These are phyloP conservation scores for Schizophyllum commune DNA, from an alignment of 1,284 basidiomycete species.

Conservation along the genomic window DNA sequence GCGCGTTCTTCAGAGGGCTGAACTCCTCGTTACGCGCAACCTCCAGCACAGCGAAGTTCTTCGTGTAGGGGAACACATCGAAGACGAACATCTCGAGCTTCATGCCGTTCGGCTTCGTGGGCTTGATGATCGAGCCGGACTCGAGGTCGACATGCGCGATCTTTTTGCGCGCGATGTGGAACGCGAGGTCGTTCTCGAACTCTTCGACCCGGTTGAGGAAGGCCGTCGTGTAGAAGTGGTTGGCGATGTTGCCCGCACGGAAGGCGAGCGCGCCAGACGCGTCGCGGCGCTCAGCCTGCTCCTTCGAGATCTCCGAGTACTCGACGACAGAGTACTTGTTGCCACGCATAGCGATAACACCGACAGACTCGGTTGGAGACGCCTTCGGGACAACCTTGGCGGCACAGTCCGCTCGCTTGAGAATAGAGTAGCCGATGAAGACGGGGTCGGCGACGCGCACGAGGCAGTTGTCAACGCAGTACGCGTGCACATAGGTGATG, in stretches of 20 bases:
- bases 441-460: conserved; percentile 95
- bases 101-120: conserved; percentile 93
- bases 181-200: conserved; percentile 88
- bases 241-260: conserved; percentile 95
- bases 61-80: conserved; percentile 95
- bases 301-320: conserved; percentile 92
- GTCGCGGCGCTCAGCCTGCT: conserved; percentile 77
- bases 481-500: conserved; percentile 88
- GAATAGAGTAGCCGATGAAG: conserved; percentile 92
- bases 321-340: conserved; percentile 90
- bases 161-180: conserved; percentile 98
- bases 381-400: conserved; percentile 96
- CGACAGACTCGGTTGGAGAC: conserved; percentile 85
- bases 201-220: conserved; percentile 78
- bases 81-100: conserved; percentile 99
- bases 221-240: conserved; percentile 93
- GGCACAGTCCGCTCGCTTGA: conserved; percentile 80
- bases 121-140: conserved; percentile 66
- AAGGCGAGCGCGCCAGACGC: conserved; percentile 73
- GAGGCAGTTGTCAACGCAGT: conserved; percentile 99
- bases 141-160: conserved; percentile 77
- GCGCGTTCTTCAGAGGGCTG: conserved; percentile 95
- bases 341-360: conserved; percentile 83
- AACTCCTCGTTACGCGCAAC: conserved; percentile 89
- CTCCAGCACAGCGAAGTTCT: conserved; percentile 82